phyloP scores from a whole-genome alignment of 2,329 filamentous ascomycete species.

The Claviceps sorghi region DNA sequence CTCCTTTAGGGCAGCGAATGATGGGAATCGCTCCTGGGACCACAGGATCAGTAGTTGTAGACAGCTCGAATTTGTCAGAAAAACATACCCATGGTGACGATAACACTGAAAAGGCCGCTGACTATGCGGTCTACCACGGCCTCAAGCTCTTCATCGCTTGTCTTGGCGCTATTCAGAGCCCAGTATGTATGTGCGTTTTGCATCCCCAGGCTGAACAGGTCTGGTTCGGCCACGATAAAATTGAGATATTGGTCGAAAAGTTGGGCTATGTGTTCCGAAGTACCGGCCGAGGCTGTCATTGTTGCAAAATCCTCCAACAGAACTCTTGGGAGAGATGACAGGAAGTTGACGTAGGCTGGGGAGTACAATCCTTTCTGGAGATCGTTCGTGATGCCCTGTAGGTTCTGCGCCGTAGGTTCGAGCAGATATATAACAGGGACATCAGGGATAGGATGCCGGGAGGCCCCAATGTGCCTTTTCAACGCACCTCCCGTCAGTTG shows the following conservation, averaged over 20 bases:
- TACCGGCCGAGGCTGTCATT: constrained; percentile 70
- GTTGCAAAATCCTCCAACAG: constrained; percentile 89
- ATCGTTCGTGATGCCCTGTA: constrained; percentile 71
- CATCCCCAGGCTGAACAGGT: constrained; percentile 88
- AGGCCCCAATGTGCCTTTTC: constrained; percentile 59
- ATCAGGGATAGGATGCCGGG: constrained; percentile 82
- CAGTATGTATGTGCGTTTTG: constrained; percentile 84
- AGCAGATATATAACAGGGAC: constrained; percentile 95
- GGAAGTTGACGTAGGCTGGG: constrained; percentile 91
- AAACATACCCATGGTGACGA: constrained; percentile 81
- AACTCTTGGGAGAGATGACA: constrained; percentile 80
- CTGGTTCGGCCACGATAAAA: constrained; percentile 89
- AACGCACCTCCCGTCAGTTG: not conserved
- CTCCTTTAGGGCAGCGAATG: constrained; percentile 84
- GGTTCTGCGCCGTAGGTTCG: constrained; percentile 69
- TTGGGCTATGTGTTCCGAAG: constrained; percentile 79
- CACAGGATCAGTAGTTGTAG: not conserved
- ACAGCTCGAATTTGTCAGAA: not conserved
- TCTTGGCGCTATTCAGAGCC: constrained; percentile 87
- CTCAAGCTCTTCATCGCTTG: constrained; percentile 81
- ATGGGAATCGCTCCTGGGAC: constrained; percentile 70
- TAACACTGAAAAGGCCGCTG: constrained; percentile 90
- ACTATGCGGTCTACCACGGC: constrained; percentile 80
- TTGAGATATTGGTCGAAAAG: constrained; percentile 96
- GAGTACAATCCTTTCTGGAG: constrained; percentile 79